phyloP scores from a whole-genome alignment of 2,329 filamentous ascomycete genomes.

The Aspergillus hiratsukae region DNA sequence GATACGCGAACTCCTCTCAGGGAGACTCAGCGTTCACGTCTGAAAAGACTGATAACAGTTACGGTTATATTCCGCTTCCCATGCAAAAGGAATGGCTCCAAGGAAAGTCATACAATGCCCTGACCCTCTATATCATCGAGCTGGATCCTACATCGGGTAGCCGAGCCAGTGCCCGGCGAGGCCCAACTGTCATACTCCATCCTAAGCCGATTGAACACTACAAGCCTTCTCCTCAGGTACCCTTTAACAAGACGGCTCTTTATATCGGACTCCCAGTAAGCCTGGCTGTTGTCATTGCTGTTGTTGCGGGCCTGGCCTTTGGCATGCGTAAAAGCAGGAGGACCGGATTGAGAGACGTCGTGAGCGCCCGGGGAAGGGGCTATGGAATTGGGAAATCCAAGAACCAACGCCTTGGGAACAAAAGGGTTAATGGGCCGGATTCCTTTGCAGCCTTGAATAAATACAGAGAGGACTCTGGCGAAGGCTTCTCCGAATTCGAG shows the following conservation, averaged over 20 bases:
- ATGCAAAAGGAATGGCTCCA: constrained; percentile 41
- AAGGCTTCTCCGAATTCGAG: constrained; percentile 11
- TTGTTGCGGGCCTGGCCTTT: constrained; percentile 36
- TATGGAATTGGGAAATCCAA: constrained; percentile 36
- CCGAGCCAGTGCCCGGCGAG: constrained; percentile 25
- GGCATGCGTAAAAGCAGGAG: constrained; percentile 39
- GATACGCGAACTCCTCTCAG: constrained; percentile 30
- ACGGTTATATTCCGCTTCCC: constrained; percentile 36
- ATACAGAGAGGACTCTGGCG: constrained; percentile 21
- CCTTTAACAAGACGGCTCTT: constrained; percentile 32
- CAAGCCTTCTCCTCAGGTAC: constrained; percentile 26
- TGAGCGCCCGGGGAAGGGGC: constrained; percentile 31
- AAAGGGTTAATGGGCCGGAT: constrained; percentile 26
- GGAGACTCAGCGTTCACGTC: constrained; percentile 37
- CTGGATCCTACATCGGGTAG: constrained; percentile 23
- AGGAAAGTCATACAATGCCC: constrained; percentile 30
- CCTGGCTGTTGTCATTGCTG: constrained; percentile 32
- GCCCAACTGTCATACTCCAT: constrained; percentile 34
- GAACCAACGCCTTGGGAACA: constrained; percentile 29
- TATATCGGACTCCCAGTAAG: constrained; percentile 40
- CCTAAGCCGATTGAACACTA: constrained; percentile 33
- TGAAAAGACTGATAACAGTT: constrained; percentile 30
- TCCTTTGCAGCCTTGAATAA: constrained; percentile 22
- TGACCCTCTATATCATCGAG: constrained; percentile 35
- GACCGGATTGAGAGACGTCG: constrained; percentile 34